These are phyloP conservation scores for Scenedesmus sp. DNA, from an alignment of 163 green algal species.

Conservation along the genomic window DNA sequence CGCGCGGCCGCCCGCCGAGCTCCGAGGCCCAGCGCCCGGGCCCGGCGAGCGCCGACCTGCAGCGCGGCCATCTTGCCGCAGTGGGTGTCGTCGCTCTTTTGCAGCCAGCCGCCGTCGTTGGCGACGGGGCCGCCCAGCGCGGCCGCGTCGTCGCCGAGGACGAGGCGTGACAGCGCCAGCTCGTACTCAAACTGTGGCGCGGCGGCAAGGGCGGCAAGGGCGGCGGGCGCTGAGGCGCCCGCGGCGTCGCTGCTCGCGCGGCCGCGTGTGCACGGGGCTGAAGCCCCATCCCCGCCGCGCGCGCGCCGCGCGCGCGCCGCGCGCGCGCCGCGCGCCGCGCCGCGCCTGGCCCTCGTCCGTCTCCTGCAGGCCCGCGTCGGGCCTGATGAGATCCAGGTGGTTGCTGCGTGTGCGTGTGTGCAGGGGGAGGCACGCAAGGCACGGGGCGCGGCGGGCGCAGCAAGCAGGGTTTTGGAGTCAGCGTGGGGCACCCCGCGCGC, in stretches of 20 bases:
- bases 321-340: no score
- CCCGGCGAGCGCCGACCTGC: constrained; percentile 20
- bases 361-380: constrained; percentile 16
- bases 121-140: constrained; percentile 42
- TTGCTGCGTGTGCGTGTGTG: no score
- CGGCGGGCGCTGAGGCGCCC: background rate
- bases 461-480: no score
- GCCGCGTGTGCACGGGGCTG: no score
- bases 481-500: no score
- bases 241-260: no score
- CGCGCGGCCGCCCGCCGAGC: no score
- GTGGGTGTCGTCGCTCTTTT: constrained; percentile 36
- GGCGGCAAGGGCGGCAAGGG: background rate
- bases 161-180: constrained; percentile 52
- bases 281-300: no score
- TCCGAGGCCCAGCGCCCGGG: no score
- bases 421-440: no score
- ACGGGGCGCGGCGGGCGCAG: no score
- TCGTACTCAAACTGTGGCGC: constrained; percentile 52
- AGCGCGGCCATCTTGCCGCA: constrained; percentile 82
- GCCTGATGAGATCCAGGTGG: constrained; percentile 81
- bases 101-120: constrained; percentile 18
- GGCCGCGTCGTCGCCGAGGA: constrained; percentile 58
- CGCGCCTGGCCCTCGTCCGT: constrained; percentile 1
- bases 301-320: no score